Base-by-base conservation (phyloP, 2,329 filamentous ascomycete species). In the Fusarium udum region DNA sequence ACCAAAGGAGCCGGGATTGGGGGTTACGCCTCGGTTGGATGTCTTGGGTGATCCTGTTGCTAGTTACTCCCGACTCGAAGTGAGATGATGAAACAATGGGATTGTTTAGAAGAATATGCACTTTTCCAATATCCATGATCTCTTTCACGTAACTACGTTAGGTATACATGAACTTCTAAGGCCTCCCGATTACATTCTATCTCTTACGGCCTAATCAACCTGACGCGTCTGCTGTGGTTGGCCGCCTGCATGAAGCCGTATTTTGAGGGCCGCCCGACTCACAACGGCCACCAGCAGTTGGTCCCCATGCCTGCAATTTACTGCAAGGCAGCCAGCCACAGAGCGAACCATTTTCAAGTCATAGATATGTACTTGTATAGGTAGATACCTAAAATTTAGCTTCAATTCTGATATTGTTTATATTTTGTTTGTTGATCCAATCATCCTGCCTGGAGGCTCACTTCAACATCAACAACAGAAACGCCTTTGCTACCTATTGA, bases 1-100 rank as follows among this genome's bases (percentile, higher is more conserved):
- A 16, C 73, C 73, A 5, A 67, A 39, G 24, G 52, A 64, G 28
- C 70, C 67, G 18, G 73, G 73, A 9, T 22, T 75, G 28, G 71
- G 64, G 4, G 60, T 74, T 18, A 52, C 34, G 13, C 71, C 61
- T 28, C 58, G 71, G 1, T 31, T 76, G 65, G 65, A 72, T 56
- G 71, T 75, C 14, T 34, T 76, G 39, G 71, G 68, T 6, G 55
- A 73, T 56, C 53, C 73, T 20, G 63, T 71, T 60, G 48, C 73
- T 24, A 72, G 62, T 52, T 75, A 75, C 36, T 56, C 32, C 45
- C 73, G 53, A 68, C 37, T 48, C 46, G 13, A 14, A 26, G 36
- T 12, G n/a, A 26, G 49, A 36, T 36, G 49, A 36, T 26, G 7
- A 18, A 36, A 36, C 32, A 34, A 26, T 36, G 31, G 13, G 48